Conservation (phyloP, 2,329 filamentous ascomycete species). For the Alternaria rosae region DNA sequence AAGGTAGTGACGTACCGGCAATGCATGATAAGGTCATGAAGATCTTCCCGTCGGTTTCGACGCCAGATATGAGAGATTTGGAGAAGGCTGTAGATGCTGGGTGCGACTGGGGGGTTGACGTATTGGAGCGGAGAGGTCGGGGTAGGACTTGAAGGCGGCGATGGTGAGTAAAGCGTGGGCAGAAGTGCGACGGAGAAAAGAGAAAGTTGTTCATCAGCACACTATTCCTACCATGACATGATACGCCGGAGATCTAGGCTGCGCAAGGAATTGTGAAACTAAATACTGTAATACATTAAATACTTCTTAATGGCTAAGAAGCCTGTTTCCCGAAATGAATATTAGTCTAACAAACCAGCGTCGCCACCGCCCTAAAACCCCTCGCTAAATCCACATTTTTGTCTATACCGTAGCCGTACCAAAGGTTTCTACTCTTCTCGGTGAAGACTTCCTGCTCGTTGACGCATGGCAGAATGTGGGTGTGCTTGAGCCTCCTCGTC, state of each 20-base stretch:
- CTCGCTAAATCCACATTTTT: neutral
- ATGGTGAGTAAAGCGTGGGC: neutral
- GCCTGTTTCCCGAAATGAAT: neutral
- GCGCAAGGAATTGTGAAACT: neutral
- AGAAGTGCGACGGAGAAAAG: neutral
- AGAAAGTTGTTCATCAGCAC: neutral
- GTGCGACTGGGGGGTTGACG: conserved; percentile 4
- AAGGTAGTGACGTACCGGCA: conserved; percentile 19
- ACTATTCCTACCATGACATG: neutral
- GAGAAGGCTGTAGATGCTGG: neutral
- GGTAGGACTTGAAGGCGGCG: neutral
- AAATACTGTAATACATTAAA: neutral
- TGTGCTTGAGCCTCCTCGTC: conserved; percentile 17
- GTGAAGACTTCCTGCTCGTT: conserved; percentile 33
- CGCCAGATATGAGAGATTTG: conserved; percentile 12
- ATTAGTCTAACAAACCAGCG: neutral
- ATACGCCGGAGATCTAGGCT: neutral
- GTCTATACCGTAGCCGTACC: neutral
- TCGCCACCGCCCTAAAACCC: neutral
- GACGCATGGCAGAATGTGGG: conserved; percentile 18
- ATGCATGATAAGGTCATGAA: neutral
- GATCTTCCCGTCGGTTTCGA: neutral
- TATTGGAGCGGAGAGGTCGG: neutral
- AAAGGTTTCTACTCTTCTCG: neutral
- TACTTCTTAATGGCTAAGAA: neutral